A percentile compares a stretch with the other conserved stretches of the same genome.
Evolutionary conservation across 257 asterid genomes (phyloP).

Genomic region (Lantana camara): DNA sequence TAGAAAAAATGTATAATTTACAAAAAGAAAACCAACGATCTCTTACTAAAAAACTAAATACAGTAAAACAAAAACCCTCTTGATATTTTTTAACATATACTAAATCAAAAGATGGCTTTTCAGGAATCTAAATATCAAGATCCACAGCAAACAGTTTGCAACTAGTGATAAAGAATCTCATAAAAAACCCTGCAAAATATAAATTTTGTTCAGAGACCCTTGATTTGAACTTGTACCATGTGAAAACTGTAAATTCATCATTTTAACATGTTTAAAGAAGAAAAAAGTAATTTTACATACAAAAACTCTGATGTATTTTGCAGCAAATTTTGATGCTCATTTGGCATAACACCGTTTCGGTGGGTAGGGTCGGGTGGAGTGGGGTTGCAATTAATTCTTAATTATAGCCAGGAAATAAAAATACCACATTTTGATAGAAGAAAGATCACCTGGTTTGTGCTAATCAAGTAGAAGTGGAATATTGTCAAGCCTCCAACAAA

Average conservation of each 20-base stretch:
- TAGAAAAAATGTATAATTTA: background rate
- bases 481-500: constrained; percentile 86
- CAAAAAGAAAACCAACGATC: background rate
- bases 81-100: background rate
- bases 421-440: constrained; percentile 11
- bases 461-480: constrained; percentile 83
- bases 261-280: too few relatives aligned
- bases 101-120: background rate
- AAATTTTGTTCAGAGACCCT: too few relatives aligned
- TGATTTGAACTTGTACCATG: too few relatives aligned
- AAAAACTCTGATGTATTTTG: too few relatives aligned
- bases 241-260: too few relatives aligned
- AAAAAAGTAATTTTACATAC: too few relatives aligned
- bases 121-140: background rate
- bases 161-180: too few relatives aligned
- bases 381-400: too few relatives aligned
- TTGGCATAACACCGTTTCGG: too few relatives aligned
- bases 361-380: too few relatives aligned
- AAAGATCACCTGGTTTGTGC: constrained; percentile 68
- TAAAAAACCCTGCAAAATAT: too few relatives aligned
- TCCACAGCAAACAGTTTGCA: background rate
- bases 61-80: background rate
- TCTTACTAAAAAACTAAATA: background rate
- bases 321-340: too few relatives aligned
- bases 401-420: background rate